Evolutionary conservation across 1,139 yeast species (phyloP).

Genomic region (Pichia sp.): DNA sequence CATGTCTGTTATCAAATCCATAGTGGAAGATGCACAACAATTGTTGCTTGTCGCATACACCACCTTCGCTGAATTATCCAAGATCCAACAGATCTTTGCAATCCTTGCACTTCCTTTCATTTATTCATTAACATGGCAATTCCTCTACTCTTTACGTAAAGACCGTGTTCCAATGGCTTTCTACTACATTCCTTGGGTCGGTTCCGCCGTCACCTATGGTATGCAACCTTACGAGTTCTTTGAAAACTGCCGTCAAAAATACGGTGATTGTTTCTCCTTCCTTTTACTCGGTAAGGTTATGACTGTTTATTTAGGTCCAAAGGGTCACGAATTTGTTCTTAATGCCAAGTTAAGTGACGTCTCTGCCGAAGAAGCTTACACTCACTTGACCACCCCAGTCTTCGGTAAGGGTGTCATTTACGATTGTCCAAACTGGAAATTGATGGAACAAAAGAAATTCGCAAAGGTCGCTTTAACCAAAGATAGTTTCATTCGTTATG

Average conservation of each 20-base stretch:
- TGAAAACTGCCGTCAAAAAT: constrained; percentile 67
- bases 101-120: constrained; percentile 48
- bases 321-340: constrained; percentile 95
- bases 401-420: constrained; percentile 97
- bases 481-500: constrained; percentile 82
- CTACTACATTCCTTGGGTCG: constrained; percentile 95
- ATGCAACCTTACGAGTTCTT: constrained; percentile 93
- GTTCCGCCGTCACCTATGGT: constrained; percentile 86
- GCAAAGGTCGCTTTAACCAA: constrained; percentile 86
- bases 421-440: constrained; percentile 89
- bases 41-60: constrained; percentile 8
- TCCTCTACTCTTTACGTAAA: constrained; percentile 65
- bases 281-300: constrained; percentile 84
- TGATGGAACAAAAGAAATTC: constrained; percentile 98
- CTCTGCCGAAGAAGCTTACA: constrained; percentile 94
- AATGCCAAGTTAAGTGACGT: constrained; percentile 90
- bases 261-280: constrained; percentile 93
- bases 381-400: constrained; percentile 94
- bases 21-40: constrained; percentile 19
- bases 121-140: constrained; percentile 69
- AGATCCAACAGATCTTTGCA: constrained; percentile 37
- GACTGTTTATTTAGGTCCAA: constrained; percentile 97
- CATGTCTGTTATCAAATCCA: constrained; percentile 29
- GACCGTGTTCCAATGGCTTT: constrained; percentile 89
- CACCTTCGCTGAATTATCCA: constrained; percentile 18